Evolutionary conservation across 768 basidiomycete species (phyloP).

Genomic region (Pisolithus tinctorius): DNA sequence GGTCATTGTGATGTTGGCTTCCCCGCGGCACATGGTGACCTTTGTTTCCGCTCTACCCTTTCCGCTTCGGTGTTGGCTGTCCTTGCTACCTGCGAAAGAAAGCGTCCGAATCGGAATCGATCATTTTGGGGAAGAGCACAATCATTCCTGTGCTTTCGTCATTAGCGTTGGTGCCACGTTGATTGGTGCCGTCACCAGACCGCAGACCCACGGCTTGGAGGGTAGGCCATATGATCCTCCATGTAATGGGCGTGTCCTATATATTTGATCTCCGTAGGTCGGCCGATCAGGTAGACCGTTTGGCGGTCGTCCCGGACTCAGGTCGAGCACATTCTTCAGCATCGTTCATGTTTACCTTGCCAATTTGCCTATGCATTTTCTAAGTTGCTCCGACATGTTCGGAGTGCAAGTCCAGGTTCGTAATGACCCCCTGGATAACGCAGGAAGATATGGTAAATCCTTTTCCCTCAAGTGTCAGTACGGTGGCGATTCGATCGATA

Average conservation of each 20-base stretch:
- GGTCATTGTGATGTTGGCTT: background rate
- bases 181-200: conserved; percentile 13
- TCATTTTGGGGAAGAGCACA: background rate
- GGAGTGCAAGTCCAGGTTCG: background rate
- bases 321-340: background rate
- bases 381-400: background rate
- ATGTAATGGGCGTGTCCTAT: background rate
- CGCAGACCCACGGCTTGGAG: conserved; percentile 4
- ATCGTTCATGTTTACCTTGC: background rate
- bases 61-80: background rate
- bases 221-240: background rate
- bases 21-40: background rate
- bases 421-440: background rate
- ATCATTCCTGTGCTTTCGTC: background rate
- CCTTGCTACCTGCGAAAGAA: background rate
- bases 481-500: background rate
- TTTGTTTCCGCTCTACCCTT: no score
- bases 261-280: background rate
- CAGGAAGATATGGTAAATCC: background rate
- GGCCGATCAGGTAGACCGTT: background rate
- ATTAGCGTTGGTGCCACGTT: background rate
- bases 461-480: background rate
- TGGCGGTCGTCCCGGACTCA: background rate
- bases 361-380: background rate
- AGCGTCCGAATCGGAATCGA: background rate